phyloP scores from a whole-genome alignment of 176 grass and related monocot genomes.

The Areca catechu region DNA sequence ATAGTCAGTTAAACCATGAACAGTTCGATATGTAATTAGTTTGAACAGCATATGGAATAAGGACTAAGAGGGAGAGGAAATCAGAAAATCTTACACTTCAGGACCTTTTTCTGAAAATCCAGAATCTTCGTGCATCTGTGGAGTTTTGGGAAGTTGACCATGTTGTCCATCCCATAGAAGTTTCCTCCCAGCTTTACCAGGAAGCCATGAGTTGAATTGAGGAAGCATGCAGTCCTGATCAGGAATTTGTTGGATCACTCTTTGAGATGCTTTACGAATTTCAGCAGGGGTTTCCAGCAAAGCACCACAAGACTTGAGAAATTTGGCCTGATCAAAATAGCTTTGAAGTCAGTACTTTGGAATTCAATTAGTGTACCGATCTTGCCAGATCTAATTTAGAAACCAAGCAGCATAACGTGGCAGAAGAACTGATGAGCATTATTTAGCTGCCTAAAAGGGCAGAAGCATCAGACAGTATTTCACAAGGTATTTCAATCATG shows the following conservation, averaged over 20 bases:
- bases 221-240: conserved; percentile 6
- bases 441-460: no score
- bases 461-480: no score
- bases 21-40: background rate
- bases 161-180: conserved; percentile 5
- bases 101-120: conserved; percentile 19
- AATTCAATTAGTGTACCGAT: no score
- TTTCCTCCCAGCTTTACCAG: conserved; percentile 12
- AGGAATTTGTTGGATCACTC: background rate
- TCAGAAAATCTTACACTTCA: conserved; percentile 22
- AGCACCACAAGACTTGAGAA: conserved; percentile 8
- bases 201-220: background rate
- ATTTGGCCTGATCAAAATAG: conserved; percentile 22
- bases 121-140: conserved; percentile 24
- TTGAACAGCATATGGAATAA: background rate
- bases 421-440: background rate
- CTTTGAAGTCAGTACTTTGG: conserved; percentile 9
- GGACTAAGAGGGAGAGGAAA: background rate
- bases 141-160: conserved; percentile 17
- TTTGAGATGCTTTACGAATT: conserved; percentile 17
- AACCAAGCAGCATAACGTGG: background rate
- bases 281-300: conserved; percentile 28
- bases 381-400: background rate
- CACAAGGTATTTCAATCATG: no score
- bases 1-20: no score